Evolutionary conservation across 2,329 filamentous ascomycete genomes (phyloP).

Genomic region (Sporothrix luriei): DNA sequence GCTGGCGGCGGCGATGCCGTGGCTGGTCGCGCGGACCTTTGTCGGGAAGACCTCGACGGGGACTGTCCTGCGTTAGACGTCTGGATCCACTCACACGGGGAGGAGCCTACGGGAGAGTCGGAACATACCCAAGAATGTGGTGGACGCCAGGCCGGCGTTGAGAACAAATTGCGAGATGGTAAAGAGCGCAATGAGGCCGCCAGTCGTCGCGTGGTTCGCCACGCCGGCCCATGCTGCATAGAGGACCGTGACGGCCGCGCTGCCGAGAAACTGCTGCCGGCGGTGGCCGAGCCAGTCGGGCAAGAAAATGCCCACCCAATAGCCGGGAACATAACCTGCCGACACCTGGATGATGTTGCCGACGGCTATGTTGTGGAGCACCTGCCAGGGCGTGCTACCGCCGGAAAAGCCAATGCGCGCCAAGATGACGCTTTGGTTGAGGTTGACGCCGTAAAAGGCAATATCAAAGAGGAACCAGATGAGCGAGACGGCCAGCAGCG

Average conservation of each 20-base stretch:
- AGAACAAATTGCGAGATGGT: neutral
- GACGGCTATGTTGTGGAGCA: conserved; percentile 62
- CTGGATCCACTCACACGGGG: too few relatives aligned
- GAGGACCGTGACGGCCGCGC: neutral
- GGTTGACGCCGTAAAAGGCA: conserved; percentile 57
- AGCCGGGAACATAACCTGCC: conserved; percentile 66
- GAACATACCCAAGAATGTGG: conserved; percentile 5
- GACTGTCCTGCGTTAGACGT: neutral
- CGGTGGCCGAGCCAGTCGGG: conserved; percentile 57
- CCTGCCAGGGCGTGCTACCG: conserved; percentile 58
- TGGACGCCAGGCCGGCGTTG: conserved; percentile 5
- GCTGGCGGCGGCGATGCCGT: neutral
- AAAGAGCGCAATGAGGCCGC: conserved; percentile 6
- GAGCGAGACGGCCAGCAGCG: neutral
- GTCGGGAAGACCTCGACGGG: conserved; percentile 9
- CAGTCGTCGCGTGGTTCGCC: neutral
- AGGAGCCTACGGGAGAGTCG: too few relatives aligned
- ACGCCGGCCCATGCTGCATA: conserved; percentile 5
- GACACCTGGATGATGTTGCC: conserved; percentile 66
- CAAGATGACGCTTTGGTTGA: conserved; percentile 65
- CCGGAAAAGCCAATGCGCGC: conserved; percentile 60
- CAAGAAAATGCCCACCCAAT: conserved; percentile 55
- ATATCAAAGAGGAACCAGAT: conserved; percentile 44
- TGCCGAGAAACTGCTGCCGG: neutral
- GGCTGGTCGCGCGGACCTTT: conserved; percentile 6